Evolutionary conservation across 306 rosid species (phyloP).

Genomic region (Casuarina cunninghamiana): DNA sequence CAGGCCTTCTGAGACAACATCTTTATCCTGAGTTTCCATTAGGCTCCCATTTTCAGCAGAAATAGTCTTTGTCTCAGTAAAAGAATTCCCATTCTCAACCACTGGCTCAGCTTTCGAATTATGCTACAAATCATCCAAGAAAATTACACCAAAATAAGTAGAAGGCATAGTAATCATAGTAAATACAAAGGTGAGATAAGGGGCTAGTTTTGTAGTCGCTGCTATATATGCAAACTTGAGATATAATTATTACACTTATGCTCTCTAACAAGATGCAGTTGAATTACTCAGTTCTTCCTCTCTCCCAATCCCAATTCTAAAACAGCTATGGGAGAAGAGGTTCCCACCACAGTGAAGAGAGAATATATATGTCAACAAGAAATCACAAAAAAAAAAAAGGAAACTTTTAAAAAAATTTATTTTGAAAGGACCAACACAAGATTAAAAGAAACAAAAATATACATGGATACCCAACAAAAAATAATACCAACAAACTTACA

Average conservation of each 20-base stretch:
- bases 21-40: conserved; percentile 70
- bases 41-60: conserved; percentile 67
- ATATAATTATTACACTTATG: background rate
- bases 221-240: background rate
- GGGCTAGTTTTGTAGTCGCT: background rate
- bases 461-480: background rate
- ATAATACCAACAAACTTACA: background rate
- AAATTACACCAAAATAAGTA: conserved; percentile 13
- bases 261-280: background rate
- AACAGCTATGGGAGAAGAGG: background rate
- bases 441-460: background rate
- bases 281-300: background rate
- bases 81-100: conserved; percentile 64
- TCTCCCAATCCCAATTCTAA: background rate
- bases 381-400: background rate
- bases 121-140: conserved; percentile 49
- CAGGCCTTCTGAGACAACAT: conserved; percentile 69
- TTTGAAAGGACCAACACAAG: background rate
- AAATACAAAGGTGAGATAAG: background rate
- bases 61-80: conserved; percentile 75
- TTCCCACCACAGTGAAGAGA: background rate
- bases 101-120: conserved; percentile 64
- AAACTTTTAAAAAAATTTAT: background rate
- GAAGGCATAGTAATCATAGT: background rate
- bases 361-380: background rate